These are phyloP conservation scores for Closterium sp. DNA, from an alignment of 139 green algal genomes.

Conservation along the genomic window DNA sequence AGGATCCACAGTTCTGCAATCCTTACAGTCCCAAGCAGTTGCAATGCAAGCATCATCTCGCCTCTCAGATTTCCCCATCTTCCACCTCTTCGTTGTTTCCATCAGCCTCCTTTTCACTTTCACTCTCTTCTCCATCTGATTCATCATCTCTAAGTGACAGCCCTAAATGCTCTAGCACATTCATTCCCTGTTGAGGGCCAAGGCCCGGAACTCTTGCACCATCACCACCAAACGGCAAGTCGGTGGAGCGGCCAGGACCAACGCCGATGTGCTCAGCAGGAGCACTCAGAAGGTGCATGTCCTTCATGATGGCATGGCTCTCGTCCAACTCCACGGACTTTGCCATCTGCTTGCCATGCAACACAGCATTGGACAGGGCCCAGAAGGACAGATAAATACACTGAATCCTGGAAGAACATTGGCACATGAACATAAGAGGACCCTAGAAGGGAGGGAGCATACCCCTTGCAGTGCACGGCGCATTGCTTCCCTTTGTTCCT, in stretches of 20 bases:
- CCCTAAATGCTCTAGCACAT: background rate
- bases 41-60: background rate
- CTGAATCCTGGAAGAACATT: background rate
- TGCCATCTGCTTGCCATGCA: conserved; percentile 13
- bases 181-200: background rate
- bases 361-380: background rate
- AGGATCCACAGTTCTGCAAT: background rate
- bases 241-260: background rate
- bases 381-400: background rate
- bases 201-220: background rate
- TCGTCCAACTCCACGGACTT: conserved; percentile 19
- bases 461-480: conserved; percentile 9
- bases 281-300: conserved; percentile 20
- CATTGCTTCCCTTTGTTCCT: conserved; percentile 22
- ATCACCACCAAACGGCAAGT: background rate
- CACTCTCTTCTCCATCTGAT: background rate
- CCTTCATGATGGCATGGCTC: conserved; percentile 12
- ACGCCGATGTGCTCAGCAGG: conserved; percentile 1
- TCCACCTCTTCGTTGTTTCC: background rate
- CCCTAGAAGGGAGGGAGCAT: background rate
- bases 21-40: background rate
- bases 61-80: background rate
- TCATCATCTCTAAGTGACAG: background rate
- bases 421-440: background rate
- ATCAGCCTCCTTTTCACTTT: background rate